Conservation (phyloP, 2,329 filamentous ascomycete genomes). For the Fusarium avenaceum region DNA sequence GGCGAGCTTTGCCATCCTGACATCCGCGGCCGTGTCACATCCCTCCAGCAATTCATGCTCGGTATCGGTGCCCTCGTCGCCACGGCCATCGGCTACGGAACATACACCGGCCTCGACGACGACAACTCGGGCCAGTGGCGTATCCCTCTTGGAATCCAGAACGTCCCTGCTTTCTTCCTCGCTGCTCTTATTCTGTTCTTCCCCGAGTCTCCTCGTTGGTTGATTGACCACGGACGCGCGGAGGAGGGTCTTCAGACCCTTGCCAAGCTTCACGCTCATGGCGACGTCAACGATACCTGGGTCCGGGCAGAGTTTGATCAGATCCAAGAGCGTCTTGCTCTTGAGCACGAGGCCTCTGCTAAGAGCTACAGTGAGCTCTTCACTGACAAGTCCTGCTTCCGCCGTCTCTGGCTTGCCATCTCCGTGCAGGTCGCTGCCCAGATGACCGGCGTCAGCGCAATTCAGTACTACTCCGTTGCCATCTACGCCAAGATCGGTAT, state of each 20-base stretch:
- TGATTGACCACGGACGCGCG: constrained; percentile 75
- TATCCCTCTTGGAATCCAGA: constrained; percentile 73
- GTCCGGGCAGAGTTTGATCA: constrained; percentile 78
- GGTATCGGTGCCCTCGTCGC: constrained; percentile 80
- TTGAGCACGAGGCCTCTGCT: constrained; percentile 76
- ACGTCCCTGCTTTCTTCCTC: constrained; percentile 74
- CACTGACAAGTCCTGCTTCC: constrained; percentile 64
- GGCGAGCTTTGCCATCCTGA: constrained; percentile 81
- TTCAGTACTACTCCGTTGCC: constrained; percentile 77
- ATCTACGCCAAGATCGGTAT: constrained; percentile 67
- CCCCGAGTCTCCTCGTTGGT: constrained; percentile 80
- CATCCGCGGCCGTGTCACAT: constrained; percentile 70
- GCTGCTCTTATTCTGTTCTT: constrained; percentile 76
- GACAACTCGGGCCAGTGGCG: constrained; percentile 52
- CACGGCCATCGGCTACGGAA: constrained; percentile 79
- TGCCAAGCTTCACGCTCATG: constrained; percentile 76
- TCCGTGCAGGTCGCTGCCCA: constrained; percentile 78
- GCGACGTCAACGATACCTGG: constrained; percentile 74
- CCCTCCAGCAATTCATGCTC: constrained; percentile 86
- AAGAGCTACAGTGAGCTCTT: constrained; percentile 63
- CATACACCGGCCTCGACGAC: constrained; percentile 50
- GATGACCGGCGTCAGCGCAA: constrained; percentile 80
- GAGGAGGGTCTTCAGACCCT: constrained; percentile 75
- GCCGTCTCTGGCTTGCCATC: constrained; percentile 76
- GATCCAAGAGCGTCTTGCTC: constrained; percentile 75